Percentiles rank a stretch among this genome's conserved stretches.
Conservation (phyloP, 768 basidiomycete species). For the Lepiota venenata region DNA sequence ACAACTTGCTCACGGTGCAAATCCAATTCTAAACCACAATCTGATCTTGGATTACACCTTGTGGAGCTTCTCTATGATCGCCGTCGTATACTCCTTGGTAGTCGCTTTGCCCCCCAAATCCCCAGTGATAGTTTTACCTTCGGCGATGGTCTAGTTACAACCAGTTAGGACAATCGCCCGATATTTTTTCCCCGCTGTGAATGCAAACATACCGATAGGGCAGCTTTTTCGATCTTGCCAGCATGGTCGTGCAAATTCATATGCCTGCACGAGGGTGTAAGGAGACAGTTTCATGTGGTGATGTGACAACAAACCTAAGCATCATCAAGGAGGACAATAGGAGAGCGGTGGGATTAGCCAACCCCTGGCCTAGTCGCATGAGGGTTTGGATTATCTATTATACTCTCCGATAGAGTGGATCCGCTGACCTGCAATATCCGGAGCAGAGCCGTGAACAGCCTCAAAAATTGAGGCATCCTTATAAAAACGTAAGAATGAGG, state of each 20-base stretch:
- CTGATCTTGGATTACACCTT: slow-evolving; percentile 13
- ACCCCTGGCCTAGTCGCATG: slow-evolving; percentile 63
- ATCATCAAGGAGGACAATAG: slow-evolving; percentile 96
- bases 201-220: slow-evolving; percentile 64
- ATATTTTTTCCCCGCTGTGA: neutral
- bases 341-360: slow-evolving; percentile 99
- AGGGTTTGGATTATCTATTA: neutral
- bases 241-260: slow-evolving; percentile 89
- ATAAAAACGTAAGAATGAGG: slow-evolving; percentile 13
- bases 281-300: slow-evolving; percentile 7
- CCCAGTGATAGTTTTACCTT: slow-evolving; percentile 92
- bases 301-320: slow-evolving; percentile 63
- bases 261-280: slow-evolving; percentile 53
- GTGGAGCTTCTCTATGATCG: slow-evolving; percentile 75
- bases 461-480: slow-evolving; percentile 99
- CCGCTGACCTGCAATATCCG: slow-evolving; percentile 90
- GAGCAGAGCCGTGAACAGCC: slow-evolving; percentile 98
- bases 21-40: slow-evolving; percentile 13
- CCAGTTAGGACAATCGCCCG: slow-evolving; percentile 5
- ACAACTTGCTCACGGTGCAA: neutral
- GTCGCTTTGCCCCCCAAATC: slow-evolving; percentile 93
- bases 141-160: slow-evolving; percentile 81
- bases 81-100: slow-evolving; percentile 85
- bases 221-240: slow-evolving; percentile 87
- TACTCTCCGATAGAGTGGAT: neutral